Evolutionary conservation across 75 land plant species (phyloP), one percentile per base, ranked within the genome.

Genomic region (Chamaecyparis obtusa): DNA sequence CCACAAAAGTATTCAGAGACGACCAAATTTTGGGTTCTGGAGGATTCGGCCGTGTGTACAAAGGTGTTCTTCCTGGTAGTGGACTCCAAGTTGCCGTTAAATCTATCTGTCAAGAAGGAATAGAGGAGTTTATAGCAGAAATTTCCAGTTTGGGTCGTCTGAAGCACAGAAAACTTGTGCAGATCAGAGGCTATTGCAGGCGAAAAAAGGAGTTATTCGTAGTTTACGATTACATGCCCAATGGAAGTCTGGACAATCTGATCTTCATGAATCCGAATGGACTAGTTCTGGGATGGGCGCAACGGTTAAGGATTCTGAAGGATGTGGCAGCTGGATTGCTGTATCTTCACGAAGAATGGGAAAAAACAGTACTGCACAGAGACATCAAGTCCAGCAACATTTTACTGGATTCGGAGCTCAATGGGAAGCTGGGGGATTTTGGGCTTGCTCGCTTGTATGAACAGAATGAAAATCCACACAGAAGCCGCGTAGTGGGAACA

Each of bases 321-420:
- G 96, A 92, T 10, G 92, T 91, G 15, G 94, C 92, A 0, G 86
- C 91, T 0, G 94, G 89, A 11, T 46, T 88, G 51, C 75, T 86
- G 48, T 88, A 86, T 88, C 56, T 88, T 32, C 89, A 88, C 76
- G 75, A 60, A 36, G 88, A 76, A 27, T 88, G 89, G 89, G 89
- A 88, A 54, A 15, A 86, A 48, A 43, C 17, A 33, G 51, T 86
- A 14, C 24, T 85, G 10, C 86, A 91, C 83, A 76, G 92, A 44
- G 92, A 91, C 67, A 54, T 91, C 41, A 91, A 91, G 32, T 46
- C 92, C 10, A 90, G 88, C 43, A 91, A 91, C 33, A 33, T 91
- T 39, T 49, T 91, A 7, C 86, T 91, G 17, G 88, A 87, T 51
- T 69, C 84, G 10, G 87, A 87, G 9, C 81, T 91, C 74, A 86